Evolutionary conservation across 2,329 filamentous ascomycete species (phyloP).

Genomic region (Sporothrix pallida): DNA sequence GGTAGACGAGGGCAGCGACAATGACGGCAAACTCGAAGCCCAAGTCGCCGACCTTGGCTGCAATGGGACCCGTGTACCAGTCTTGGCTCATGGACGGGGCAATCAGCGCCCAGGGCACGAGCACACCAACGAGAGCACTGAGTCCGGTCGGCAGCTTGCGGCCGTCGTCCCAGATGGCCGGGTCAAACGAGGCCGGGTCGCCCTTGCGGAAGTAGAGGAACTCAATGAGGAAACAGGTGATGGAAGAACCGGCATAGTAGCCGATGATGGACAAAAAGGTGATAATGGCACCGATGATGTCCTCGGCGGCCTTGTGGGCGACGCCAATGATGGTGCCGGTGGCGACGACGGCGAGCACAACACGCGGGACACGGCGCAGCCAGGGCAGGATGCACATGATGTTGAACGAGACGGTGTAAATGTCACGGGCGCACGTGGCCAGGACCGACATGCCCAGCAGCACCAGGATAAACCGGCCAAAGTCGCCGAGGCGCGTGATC

Average conservation of each 20-base stretch:
- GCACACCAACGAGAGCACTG: constrained; percentile 39
- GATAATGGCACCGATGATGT: constrained; percentile 51
- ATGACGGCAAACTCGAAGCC: constrained; percentile 54
- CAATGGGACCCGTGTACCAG: constrained; percentile 53
- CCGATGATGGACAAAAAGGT: constrained; percentile 53
- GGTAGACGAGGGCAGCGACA: constrained; percentile 49
- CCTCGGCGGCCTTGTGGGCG: constrained; percentile 47
- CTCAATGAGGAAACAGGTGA: constrained; percentile 39
- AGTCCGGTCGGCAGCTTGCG: constrained; percentile 40
- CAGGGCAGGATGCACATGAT: constrained; percentile 54
- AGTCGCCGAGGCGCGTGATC: constrained; percentile 57
- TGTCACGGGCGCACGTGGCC: constrained; percentile 64
- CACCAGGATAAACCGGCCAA: constrained; percentile 67
- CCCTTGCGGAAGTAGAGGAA: constrained; percentile 39
- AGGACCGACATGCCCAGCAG: constrained; percentile 62
- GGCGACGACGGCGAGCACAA: constrained; percentile 49
- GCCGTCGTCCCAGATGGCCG: constrained; percentile 41
- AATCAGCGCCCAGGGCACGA: constrained; percentile 42
- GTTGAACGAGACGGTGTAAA: constrained; percentile 68
- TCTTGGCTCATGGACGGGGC: constrained; percentile 52
- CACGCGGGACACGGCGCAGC: constrained; percentile 49
- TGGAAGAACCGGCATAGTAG: constrained; percentile 48
- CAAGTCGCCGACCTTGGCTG: constrained; percentile 51
- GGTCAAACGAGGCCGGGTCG: constrained; percentile 38
- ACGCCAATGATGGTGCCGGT: constrained; percentile 51